A percentile compares a stretch with the other conserved stretches of the same genome.
phyloP scores from a whole-genome alignment of 306 rosid genomes.

The Cucurbita maxima region DNA sequence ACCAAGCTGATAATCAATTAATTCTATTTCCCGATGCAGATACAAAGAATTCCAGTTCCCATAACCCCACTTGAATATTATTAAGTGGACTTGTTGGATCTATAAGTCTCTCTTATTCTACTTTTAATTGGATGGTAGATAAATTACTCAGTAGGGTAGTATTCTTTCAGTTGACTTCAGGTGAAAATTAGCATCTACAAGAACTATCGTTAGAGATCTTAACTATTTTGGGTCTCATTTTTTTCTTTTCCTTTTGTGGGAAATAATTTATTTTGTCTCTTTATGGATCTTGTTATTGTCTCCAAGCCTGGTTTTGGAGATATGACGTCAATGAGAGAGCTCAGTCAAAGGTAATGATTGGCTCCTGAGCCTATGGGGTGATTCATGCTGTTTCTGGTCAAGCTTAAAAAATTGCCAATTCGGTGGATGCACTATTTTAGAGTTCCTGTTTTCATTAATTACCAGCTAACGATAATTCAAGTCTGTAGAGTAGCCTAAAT shows the following conservation, averaged over 20 bases:
- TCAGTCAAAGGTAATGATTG: background rate
- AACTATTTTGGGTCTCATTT: background rate
- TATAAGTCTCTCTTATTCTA: background rate
- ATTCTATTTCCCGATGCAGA: background rate
- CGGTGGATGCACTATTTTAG: background rate
- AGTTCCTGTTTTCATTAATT: background rate
- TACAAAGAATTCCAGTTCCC: background rate
- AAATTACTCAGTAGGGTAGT: background rate
- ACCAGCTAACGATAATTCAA: background rate
- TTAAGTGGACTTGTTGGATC: background rate
- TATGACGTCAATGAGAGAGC: background rate
- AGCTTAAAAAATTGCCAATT: background rate
- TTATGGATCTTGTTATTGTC: background rate
- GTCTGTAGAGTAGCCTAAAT: background rate
- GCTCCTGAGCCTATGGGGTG: background rate
- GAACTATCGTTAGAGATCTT: background rate
- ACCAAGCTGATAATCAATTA: background rate
- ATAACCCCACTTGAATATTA: background rate
- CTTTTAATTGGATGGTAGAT: background rate
- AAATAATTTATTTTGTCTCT: background rate
- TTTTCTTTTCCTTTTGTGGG: background rate
- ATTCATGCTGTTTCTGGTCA: background rate
- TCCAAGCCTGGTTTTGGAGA: background rate
- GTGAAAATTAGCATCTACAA: background rate
- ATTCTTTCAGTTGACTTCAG: background rate